These are phyloP conservation scores for Citrus reticulata DNA, from an alignment of 345 rosid species.

Conservation along the genomic window DNA sequence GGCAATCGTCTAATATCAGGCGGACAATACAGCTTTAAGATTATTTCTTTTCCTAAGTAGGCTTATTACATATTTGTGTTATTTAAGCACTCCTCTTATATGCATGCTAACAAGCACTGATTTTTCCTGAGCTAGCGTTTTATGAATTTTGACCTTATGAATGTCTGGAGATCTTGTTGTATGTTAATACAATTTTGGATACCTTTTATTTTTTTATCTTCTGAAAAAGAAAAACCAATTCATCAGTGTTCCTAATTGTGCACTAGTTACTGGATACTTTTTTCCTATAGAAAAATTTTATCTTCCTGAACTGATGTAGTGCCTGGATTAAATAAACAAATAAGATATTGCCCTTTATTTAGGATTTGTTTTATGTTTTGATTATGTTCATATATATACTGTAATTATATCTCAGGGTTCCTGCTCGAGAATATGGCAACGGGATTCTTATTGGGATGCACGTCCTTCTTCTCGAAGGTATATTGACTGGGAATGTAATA, in stretches of 20 bases:
- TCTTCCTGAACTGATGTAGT: neutral
- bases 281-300: neutral
- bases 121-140: neutral
- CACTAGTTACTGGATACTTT: neutral
- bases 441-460: slow-evolving; percentile 86
- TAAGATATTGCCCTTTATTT: neutral
- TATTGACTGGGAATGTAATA: slow-evolving; percentile 14
- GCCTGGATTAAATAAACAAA: neutral
- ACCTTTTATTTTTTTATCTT: neutral
- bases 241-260: neutral
- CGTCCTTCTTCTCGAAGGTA: slow-evolving; percentile 86
- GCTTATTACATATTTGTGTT: neutral
- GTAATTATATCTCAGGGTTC: slow-evolving; percentile 61
- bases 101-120: neutral
- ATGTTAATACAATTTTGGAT: neutral
- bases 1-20: neutral
- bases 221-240: neutral
- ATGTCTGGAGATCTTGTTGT: neutral
- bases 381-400: neutral
- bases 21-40: neutral
- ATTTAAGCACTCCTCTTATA: neutral
- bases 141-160: neutral
- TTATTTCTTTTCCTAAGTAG: neutral
- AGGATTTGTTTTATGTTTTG: neutral
- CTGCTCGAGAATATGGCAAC: slow-evolving; percentile 95